Evolutionary conservation across 2,329 filamentous ascomycete genomes (phyloP).

Genomic region (Hypoxylon sp.): DNA sequence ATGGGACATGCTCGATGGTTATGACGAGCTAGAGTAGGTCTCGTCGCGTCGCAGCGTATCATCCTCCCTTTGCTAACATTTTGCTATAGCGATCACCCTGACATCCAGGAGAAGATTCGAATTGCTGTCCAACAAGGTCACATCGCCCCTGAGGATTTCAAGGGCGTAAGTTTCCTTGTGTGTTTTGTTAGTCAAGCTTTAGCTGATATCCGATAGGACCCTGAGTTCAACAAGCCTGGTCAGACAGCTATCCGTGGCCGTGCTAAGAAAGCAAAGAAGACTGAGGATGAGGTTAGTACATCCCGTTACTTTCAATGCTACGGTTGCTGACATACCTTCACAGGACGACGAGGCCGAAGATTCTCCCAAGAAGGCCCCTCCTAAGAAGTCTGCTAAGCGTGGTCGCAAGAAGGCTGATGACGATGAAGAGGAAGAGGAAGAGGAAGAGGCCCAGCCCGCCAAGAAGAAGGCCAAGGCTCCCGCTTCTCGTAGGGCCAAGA

Average conservation of each 20-base stretch:
- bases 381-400: slow-evolving; percentile 57
- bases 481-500: slow-evolving; percentile 48
- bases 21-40: slow-evolving; percentile 76
- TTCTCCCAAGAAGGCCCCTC: slow-evolving; percentile 52
- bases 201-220: slow-evolving; percentile 68
- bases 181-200: slow-evolving; percentile 27
- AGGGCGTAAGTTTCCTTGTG: slow-evolving; percentile 74
- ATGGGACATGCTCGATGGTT: slow-evolving; percentile 81
- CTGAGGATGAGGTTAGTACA: slow-evolving; percentile 53
- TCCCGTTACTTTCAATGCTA: slow-evolving; percentile 30
- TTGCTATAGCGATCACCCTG: slow-evolving; percentile 62
- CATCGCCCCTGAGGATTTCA: slow-evolving; percentile 89
- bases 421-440: slow-evolving; percentile 50
- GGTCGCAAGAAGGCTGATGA: slow-evolving; percentile 50
- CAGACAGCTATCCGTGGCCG: slow-evolving; percentile 72
- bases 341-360: slow-evolving; percentile 48
- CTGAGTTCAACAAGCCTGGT: slow-evolving; percentile 79
- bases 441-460: slow-evolving; percentile 54
- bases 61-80: slow-evolving; percentile 31
- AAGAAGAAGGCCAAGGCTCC: slow-evolving; percentile 58
- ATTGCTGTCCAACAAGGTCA: slow-evolving; percentile 82
- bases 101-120: slow-evolving; percentile 80
- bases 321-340: slow-evolving; percentile 18
- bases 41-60: slow-evolving; percentile 19
- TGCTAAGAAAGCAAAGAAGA: slow-evolving; percentile 55